phyloP scores from a whole-genome alignment of 805 yeast genomes.

The Myxozyma udenii region DNA sequence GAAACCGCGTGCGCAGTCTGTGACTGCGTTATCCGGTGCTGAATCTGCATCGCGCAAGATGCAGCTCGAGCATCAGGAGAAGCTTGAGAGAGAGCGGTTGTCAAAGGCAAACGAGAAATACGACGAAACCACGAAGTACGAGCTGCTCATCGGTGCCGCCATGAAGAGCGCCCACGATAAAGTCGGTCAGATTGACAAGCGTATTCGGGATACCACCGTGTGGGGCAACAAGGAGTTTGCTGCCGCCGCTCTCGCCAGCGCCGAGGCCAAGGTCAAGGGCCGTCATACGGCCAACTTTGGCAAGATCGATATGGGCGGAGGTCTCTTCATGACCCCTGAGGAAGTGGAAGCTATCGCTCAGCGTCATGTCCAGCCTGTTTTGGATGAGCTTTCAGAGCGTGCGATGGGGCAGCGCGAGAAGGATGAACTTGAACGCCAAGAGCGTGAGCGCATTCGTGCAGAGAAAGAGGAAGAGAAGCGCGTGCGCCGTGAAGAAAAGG shows the following conservation, averaged over 20 bases:
- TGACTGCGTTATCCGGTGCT: conserved; percentile 32
- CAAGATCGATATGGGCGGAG: conserved; percentile 82
- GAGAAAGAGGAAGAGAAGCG: conserved; percentile 27
- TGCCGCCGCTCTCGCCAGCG: conserved; percentile 71
- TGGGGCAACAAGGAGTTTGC: conserved; percentile 55
- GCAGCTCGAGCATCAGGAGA: conserved; percentile 14
- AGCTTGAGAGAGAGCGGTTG: conserved; percentile 5
- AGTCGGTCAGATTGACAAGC: conserved; percentile 43
- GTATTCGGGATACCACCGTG: conserved; percentile 43
- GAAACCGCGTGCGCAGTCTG: conserved; percentile 8
- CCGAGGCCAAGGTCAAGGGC: conserved; percentile 60
- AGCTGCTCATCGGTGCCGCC: conserved; percentile 52
- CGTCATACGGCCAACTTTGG: conserved; percentile 54
- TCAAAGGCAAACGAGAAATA: not conserved
- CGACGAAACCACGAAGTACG: conserved; percentile 25
- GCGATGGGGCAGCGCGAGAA: conserved; percentile 63
- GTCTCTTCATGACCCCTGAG: conserved; percentile 66
- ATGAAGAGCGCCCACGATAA: conserved; percentile 47
- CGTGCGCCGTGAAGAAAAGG: conserved; percentile 12
- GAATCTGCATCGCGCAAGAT: conserved; percentile 20
- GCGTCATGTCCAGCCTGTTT: conserved; percentile 76
- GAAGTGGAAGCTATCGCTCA: conserved; percentile 81
- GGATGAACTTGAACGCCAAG: conserved; percentile 29
- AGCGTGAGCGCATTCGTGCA: conserved; percentile 26
- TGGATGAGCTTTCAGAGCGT: conserved; percentile 65